Evolutionary conservation across 2,329 filamentous ascomycete species (phyloP).

Genomic region (Fusarium albosuccineum): DNA sequence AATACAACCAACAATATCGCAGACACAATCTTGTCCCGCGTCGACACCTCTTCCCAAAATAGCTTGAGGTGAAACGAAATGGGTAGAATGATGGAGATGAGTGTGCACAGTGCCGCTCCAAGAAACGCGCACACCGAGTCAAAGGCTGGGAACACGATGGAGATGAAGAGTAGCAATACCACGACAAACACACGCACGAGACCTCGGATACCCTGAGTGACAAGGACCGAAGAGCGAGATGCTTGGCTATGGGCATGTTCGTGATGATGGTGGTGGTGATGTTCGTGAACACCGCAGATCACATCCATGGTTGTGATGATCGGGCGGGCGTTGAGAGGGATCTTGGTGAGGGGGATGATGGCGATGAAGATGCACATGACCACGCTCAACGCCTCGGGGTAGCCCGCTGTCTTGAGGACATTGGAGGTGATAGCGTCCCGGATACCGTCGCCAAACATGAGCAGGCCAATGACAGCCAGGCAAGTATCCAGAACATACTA

Average conservation of each 20-base stretch:
- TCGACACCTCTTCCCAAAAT: slow-evolving; percentile 78
- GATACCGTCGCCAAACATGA: slow-evolving; percentile 96
- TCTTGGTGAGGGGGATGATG: slow-evolving; percentile 94
- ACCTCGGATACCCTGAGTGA: slow-evolving; percentile 64
- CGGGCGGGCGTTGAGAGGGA: slow-evolving; percentile 90
- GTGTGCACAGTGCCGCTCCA: slow-evolving; percentile 90
- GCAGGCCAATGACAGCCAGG: slow-evolving; percentile 84
- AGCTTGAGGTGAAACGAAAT: slow-evolving; percentile 91
- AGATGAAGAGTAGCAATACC: slow-evolving; percentile 80
- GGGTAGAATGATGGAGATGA: slow-evolving; percentile 92
- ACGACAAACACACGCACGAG: slow-evolving; percentile 76
- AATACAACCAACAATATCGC: slow-evolving; percentile 79
- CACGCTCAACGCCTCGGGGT: slow-evolving; percentile 79
- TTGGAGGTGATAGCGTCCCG: slow-evolving; percentile 92
- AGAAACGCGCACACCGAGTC: slow-evolving; percentile 93
- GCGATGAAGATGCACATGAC: slow-evolving; percentile 88
- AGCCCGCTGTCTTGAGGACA: slow-evolving; percentile 80
- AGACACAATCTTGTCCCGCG: slow-evolving; percentile 73
- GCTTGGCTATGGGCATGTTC: slow-evolving; percentile 43
- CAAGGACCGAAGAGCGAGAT: slow-evolving; percentile 55
- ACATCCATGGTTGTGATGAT: slow-evolving; percentile 89
- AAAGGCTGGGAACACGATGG: slow-evolving; percentile 79
- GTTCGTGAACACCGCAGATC: slow-evolving; percentile 76
- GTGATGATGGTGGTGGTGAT: slow-evolving; percentile 53
- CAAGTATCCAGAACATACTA: slow-evolving; percentile 83